These are phyloP conservation scores for Spinellus fusiger DNA, from an alignment of 192 early-diverging fungal species.

Conservation along the genomic window DNA sequence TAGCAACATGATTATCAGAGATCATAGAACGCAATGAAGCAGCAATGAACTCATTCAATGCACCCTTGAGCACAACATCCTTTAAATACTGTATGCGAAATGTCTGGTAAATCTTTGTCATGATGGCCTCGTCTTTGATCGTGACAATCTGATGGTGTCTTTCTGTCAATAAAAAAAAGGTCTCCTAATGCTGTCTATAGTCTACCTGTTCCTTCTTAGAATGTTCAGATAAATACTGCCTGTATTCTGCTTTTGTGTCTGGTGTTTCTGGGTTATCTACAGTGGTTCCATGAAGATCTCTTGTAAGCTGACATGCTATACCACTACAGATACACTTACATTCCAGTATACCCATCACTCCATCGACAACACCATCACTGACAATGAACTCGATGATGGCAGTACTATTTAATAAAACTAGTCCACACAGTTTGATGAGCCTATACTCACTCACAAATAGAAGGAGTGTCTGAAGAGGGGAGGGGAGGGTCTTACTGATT, in stretches of 20 bases:
- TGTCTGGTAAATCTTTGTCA: constrained; percentile 78
- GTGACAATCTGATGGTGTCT: constrained; percentile 57
- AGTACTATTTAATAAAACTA: constrained; percentile 77
- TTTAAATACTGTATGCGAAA: constrained; percentile 86
- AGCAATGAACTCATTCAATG: constrained; percentile 73
- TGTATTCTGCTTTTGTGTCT: constrained; percentile 63
- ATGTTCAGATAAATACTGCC: constrained; percentile 59
- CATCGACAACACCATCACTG: constrained; percentile 68
- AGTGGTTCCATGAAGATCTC: too few species aligned
- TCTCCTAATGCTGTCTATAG: not conserved
- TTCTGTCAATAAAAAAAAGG: not conserved
- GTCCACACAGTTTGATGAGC: not conserved
- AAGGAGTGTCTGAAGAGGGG: too few species aligned
- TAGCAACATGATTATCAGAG: constrained; percentile 82
- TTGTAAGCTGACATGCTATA: too few species aligned
- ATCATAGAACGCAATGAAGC: constrained; percentile 69
- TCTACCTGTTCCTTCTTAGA: constrained; percentile 55
- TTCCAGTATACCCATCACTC: constrained; percentile 81
- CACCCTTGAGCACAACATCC: constrained; percentile 73
- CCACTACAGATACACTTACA: constrained; percentile 59
- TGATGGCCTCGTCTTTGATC: constrained; percentile 61
- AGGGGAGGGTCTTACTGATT: constrained; percentile 75
- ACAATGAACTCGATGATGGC: constrained; percentile 68
- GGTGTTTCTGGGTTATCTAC: constrained; percentile 74
- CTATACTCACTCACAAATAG: not conserved